Base-by-base conservation (phyloP, 2,329 filamentous ascomycete genomes). In the Exophiala aquamarina region DNA sequence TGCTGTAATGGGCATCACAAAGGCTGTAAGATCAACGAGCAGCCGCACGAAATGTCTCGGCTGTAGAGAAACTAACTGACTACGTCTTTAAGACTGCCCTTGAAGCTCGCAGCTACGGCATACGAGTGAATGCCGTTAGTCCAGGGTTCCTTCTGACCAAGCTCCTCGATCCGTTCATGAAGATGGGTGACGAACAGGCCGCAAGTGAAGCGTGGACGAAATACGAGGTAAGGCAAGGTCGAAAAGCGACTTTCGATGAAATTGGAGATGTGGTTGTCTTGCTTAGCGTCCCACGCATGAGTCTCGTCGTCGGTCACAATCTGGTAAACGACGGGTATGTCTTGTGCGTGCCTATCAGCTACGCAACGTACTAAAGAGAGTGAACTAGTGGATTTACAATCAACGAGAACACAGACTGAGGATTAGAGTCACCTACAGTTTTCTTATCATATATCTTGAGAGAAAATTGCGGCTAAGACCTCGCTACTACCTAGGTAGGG, bases 191-290 rank as follows among this genome's bases (percentile, higher is more conserved):
- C 18, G 33, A 29, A 18, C 31, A 41, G 26, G 26, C 31, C 8
- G 44, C 39, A 5, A 31, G 18, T 13, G 43, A 52, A 20, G 28
- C 33, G 10, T 56, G 53, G 53, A 37, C 37, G 32, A 28, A 33
- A 20, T 50, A 50, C 26, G 53, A 56, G 47, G 38, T 35, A 3
- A 21, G 53, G 19, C 53, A 56, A 29, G 53, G 53, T 10, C 43
- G 53, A 8, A 50, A 53, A 34, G 53, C 50, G 7, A 44, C 34
- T 6, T 50, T 46, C 19, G 53, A 50, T 13, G 53, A 56, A 36
- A 43, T 56, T 26, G 53, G 53, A 13, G 53, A 56, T 21, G 53
- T 50, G 5, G 53, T 56, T 23, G 53, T 47, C 20, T 39, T 56
- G 17, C 39, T 56, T 18, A 50, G 47, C 28, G 41, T 38, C 14